phyloP scores from a whole-genome alignment of 208 protist species.

The Leishmania tarentolae region DNA sequence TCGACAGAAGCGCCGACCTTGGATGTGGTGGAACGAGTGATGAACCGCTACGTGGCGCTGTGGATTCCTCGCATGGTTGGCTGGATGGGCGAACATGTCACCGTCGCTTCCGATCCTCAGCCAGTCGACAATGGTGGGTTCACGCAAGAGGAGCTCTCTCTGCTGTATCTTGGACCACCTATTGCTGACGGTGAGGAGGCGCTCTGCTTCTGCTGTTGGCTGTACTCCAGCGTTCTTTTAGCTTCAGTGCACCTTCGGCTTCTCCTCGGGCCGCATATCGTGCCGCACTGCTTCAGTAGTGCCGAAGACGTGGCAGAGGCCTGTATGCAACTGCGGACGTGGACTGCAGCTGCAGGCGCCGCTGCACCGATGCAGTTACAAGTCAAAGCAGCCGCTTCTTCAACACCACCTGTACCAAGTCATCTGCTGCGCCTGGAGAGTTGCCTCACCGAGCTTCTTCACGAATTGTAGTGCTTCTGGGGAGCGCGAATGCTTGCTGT shows the following conservation, averaged over 20 bases:
- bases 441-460: slow-evolving; percentile 11
- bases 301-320: slow-evolving; percentile 10
- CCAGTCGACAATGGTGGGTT: slow-evolving; percentile 12
- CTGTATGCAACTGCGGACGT: slow-evolving; percentile 10
- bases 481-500: background rate
- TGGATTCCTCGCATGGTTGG: slow-evolving; percentile 38
- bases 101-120: background rate
- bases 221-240: slow-evolving; percentile 27
- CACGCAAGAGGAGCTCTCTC: slow-evolving; percentile 9
- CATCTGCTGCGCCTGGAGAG: slow-evolving; percentile 24
- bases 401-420: slow-evolving; percentile 11
- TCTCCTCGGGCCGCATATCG: slow-evolving; percentile 4
- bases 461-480: background rate
- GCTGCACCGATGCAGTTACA: slow-evolving; percentile 4
- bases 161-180: background rate
- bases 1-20: background rate
- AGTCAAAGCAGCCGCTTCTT: background rate
- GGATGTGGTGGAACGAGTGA: slow-evolving; percentile 16
- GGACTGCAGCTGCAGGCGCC: background rate
- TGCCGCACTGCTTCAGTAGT: slow-evolving; percentile 13
- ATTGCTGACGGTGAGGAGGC: slow-evolving; percentile 16
- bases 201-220: slow-evolving; percentile 25
- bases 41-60: slow-evolving; percentile 20
- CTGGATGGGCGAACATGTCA: slow-evolving; percentile 21
- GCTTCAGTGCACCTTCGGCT: slow-evolving; percentile 25